phyloP scores from a whole-genome alignment of 148 eudicot genomes.

The Chenopodium suecicum region DNA sequence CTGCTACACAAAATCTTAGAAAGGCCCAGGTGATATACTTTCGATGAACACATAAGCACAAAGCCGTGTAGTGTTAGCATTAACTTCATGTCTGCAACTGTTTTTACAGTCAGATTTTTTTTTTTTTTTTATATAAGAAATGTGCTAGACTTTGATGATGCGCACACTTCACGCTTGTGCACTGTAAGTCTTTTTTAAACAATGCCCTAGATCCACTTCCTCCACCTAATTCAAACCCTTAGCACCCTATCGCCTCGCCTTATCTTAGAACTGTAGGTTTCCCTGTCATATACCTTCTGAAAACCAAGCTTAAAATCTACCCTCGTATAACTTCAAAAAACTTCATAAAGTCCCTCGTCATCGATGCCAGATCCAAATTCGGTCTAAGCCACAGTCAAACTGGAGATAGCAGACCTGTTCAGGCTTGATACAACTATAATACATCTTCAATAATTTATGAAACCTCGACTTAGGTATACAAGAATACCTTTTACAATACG shows the following conservation, averaged over 20 bases:
- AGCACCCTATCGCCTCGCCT: background rate
- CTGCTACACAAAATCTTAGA: no score
- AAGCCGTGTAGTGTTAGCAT: no score
- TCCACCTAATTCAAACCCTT: background rate
- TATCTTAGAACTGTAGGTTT: background rate
- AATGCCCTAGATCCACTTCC: background rate
- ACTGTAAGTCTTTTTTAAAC: background rate
- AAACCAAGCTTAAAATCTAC: background rate
- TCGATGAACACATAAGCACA: no score
- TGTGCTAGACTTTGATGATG: background rate
- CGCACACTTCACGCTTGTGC: background rate
- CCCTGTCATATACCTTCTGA: background rate
- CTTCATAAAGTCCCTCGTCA: background rate
- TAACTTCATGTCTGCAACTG: background rate
- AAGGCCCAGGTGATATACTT: no score
- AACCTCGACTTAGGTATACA: conserved; percentile 6
- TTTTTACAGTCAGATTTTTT: background rate
- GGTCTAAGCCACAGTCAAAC: background rate
- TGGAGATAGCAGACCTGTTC: background rate
- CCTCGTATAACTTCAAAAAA: background rate
- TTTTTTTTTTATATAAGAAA: background rate
- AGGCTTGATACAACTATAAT: background rate
- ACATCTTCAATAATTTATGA: background rate
- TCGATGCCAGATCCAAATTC: background rate
- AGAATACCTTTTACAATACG: conserved; percentile 65